Conservation (phyloP, 75 land plant genomes). For the Cunninghamia lanceolata region DNA sequence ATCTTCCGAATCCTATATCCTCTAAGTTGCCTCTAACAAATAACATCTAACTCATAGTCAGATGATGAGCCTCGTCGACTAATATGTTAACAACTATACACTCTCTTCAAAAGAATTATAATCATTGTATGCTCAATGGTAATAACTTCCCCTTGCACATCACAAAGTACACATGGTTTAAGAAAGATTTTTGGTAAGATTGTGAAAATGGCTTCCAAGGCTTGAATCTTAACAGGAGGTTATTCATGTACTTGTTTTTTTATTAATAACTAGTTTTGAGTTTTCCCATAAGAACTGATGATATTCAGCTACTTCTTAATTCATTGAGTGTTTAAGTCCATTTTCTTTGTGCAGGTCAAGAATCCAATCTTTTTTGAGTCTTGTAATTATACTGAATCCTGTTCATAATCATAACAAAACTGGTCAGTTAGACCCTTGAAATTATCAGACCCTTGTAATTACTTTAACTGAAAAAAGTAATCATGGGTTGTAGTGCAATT, state of each 20-base stretch:
- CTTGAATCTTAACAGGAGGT: neutral
- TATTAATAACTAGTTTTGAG: neutral
- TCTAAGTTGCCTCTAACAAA: neutral
- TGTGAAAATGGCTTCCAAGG: neutral
- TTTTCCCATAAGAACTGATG: neutral
- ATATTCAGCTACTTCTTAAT: neutral
- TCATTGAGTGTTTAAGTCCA: neutral
- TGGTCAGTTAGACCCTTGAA: too few relatives aligned
- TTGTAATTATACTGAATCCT: too few relatives aligned
- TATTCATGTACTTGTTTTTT: neutral
- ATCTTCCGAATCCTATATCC: neutral
- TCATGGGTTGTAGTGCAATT: too few relatives aligned
- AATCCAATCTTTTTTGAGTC: too few relatives aligned
- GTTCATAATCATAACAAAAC: too few relatives aligned
- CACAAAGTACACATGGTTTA: neutral
- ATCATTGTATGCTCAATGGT: neutral
- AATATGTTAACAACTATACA: neutral
- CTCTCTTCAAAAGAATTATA: neutral
- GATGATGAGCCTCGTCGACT: neutral
- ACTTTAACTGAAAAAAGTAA: too few relatives aligned
- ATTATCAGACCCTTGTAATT: too few relatives aligned
- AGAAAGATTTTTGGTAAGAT: neutral
- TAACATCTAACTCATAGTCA: neutral
- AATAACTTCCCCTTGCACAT: neutral
- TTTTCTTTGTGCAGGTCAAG: too few relatives aligned